Evolutionary conservation across 2,329 filamentous ascomycete genomes (phyloP).

Genomic region (Catunica adiposa): DNA sequence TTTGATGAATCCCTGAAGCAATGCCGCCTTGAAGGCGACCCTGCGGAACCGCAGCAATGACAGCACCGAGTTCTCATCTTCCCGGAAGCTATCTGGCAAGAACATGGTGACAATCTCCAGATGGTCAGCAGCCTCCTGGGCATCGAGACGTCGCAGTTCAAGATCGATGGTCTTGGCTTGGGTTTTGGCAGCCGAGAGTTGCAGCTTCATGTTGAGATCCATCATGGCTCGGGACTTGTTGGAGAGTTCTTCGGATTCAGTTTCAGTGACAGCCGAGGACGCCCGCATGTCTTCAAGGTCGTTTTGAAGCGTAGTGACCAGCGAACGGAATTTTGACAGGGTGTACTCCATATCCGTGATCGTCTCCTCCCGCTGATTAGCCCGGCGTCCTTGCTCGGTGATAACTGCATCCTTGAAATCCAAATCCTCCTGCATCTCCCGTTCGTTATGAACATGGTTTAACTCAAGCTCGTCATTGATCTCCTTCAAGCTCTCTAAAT

Average conservation of each 20-base stretch:
- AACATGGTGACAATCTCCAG: conserved; percentile 79
- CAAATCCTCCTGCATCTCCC: conserved; percentile 84
- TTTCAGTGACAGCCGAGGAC: conserved; percentile 81
- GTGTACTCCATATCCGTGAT: conserved; percentile 85
- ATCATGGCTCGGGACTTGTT: conserved; percentile 85
- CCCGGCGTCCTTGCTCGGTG: conserved; percentile 59
- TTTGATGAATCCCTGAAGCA: conserved; percentile 63
- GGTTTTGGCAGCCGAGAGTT: conserved; percentile 75
- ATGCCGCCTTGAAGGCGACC: conserved; percentile 69
- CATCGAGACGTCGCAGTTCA: conserved; percentile 71
- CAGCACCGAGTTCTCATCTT: conserved; percentile 71
- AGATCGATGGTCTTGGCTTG: conserved; percentile 90
- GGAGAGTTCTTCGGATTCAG: conserved; percentile 78
- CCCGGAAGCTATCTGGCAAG: conserved; percentile 66
- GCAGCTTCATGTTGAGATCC: conserved; percentile 89
- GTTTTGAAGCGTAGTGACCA: conserved; percentile 69
- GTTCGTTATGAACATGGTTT: conserved; percentile 84
- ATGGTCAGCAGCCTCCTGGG: conserved; percentile 76
- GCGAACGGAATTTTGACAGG: conserved; percentile 69
- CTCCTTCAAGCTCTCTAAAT: conserved; percentile 78
- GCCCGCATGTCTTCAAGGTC: conserved; percentile 86
- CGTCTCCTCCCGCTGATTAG: conserved; percentile 58
- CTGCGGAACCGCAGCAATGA: conserved; percentile 78
- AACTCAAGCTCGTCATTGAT: conserved; percentile 88
- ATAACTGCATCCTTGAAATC: conserved; percentile 76